Base-by-base conservation (phyloP, 1,284 basidiomycete genomes). In the Ceratobasidium theobromae region DNA sequence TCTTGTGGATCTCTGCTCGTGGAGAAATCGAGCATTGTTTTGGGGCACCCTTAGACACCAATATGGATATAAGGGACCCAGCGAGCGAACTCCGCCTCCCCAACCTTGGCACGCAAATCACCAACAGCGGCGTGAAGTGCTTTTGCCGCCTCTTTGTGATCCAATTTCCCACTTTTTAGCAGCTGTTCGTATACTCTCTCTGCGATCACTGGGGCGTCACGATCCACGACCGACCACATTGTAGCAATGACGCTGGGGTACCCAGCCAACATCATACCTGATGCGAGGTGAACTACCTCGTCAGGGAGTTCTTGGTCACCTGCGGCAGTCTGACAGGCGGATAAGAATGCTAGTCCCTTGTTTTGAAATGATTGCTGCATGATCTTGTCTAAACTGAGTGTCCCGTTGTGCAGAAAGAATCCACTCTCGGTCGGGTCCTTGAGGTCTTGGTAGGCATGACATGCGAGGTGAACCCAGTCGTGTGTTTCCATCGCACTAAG, bases 401-500 rank as follows among this genome's bases (percentile, higher is more conserved):
- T 21, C 12, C 66, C 66, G 38, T 67, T 58, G 28, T 64, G 33
- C 1, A 69, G 48, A 25, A 38, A 40, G 48, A 69, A 67, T 12
- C 40, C 38, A 25, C 49, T 54, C 3, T 62, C 11, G 27, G 53
- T 18, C 14, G 68, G 66, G 1, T 60, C 28, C 8, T 25, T 14
- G 6, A 21, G 3, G 14, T 69, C 45, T 40, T 64, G 58, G 35
- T 43, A 14, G 9, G 32, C 68, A 23, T 69, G 68, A 25, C 66
- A 67, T 25, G 66, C 55, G 25, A 67, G 54, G 38, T 69, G 68
- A 11, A 67, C 33, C 58, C 57, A 69, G 48, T 23, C 21, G 25
- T 65, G 25, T n/a, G 30, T 12, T 18, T 53, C 45, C 35, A 69
- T 46, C 4, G 45, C 41, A n/a, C 27, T 6, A 1, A 67, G 45